phyloP scores from a whole-genome alignment of 2,329 filamentous ascomycete species.

The Karstenula rhodostoma region DNA sequence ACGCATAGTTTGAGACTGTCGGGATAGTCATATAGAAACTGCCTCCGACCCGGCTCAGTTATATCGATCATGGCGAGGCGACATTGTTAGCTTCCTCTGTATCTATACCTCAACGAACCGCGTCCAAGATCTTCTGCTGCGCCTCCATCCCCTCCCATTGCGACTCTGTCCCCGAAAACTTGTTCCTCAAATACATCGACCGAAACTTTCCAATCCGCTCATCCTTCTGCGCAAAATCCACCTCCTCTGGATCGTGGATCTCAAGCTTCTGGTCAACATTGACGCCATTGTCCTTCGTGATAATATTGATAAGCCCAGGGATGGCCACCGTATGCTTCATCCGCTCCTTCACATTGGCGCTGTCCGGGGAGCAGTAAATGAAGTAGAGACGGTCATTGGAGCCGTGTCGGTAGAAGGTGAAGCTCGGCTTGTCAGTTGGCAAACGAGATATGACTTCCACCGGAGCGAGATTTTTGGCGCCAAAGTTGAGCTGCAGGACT shows the following conservation, averaged over 20 bases:
- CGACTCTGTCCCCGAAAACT: conserved; percentile 32
- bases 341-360: conserved; percentile 32
- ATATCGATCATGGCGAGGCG: too few species aligned
- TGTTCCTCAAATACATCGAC: conserved; percentile 31
- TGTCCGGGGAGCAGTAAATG: conserved; percentile 37
- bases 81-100: background rate
- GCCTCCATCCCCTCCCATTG: conserved; percentile 27
- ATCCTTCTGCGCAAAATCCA: conserved; percentile 28
- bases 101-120: conserved; percentile 2
- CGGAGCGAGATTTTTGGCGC: conserved; percentile 7
- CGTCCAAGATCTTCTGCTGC: conserved; percentile 22
- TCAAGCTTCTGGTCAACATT: conserved; percentile 38
- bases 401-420: conserved; percentile 39
- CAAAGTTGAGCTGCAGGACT: conserved; percentile 25
- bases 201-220: conserved; percentile 29
- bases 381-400: conserved; percentile 28
- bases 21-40: background rate
- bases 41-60: background rate
- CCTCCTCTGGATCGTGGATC: conserved; percentile 35
- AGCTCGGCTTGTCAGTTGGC: conserved; percentile 28
- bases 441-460: conserved; percentile 17
- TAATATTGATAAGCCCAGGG: conserved; percentile 37
- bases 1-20: background rate
- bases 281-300: conserved; percentile 31
- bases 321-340: conserved; percentile 44